phyloP scores from a whole-genome alignment of 805 yeast species.

The Saturnispora halmiae region DNA sequence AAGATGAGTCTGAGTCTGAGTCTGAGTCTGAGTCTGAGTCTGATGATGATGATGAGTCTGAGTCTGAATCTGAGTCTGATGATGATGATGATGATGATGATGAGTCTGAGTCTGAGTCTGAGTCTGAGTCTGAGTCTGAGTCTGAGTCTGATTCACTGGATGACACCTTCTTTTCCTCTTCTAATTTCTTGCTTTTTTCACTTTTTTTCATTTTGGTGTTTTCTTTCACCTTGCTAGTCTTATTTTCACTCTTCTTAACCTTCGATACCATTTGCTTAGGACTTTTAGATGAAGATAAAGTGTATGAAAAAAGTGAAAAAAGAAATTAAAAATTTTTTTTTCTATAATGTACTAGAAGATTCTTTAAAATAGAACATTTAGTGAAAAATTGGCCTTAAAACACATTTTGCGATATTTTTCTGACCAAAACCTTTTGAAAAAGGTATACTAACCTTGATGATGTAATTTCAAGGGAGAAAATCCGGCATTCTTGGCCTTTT shows the following conservation, averaged over 20 bases:
- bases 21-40: background rate
- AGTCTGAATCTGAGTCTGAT: slow-evolving; percentile 9
- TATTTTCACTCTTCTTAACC: background rate
- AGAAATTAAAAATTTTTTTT: too few relatives aligned
- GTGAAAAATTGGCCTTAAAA: too few relatives aligned
- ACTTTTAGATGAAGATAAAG: background rate
- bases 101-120: slow-evolving; percentile 14
- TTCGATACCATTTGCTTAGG: background rate
- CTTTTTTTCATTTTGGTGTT: background rate
- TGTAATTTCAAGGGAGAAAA: too few relatives aligned
- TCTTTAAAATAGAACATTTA: too few relatives aligned
- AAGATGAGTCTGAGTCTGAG: slow-evolving; percentile 1
- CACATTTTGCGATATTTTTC: too few relatives aligned
- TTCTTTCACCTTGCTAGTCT: background rate
- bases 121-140: slow-evolving; percentile 1
- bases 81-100: slow-evolving; percentile 5
- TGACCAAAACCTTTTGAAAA: too few relatives aligned
- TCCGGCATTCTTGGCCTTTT: too few relatives aligned
- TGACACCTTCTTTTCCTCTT: background rate
- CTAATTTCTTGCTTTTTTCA: background rate
- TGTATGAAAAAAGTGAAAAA: background rate
- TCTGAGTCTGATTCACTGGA: background rate
- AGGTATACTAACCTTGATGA: too few relatives aligned
- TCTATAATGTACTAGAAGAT: too few relatives aligned
- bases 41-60: slow-evolving; percentile 14